Evolutionary conservation across 129 eudicot species (phyloP).

Genomic region (Lactuca sativa): DNA sequence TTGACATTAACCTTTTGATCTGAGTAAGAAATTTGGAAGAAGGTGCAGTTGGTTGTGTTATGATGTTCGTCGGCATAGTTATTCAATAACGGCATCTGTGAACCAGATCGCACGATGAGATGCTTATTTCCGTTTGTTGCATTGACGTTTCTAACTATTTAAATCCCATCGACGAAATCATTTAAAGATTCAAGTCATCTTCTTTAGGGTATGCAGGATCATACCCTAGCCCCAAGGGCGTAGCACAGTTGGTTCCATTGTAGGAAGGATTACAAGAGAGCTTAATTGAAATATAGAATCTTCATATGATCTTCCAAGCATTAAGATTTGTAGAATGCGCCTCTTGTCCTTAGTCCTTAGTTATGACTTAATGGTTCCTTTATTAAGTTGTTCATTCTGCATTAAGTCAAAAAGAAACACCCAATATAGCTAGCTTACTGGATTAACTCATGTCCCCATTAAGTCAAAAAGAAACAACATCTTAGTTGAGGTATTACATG

Average conservation of each 20-base stretch:
- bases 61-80: constrained; percentile 7
- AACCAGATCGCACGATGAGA: constrained; percentile 17
- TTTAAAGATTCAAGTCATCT: not conserved
- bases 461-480: too few relatives aligned
- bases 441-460: too few relatives aligned
- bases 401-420: too few relatives aligned
- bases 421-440: too few relatives aligned
- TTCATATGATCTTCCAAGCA: constrained; percentile 1
- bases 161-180: not conserved
- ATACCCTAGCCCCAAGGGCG: too few relatives aligned
- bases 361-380: too few relatives aligned
- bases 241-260: too few relatives aligned
- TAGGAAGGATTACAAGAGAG: not conserved
- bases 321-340: not conserved
- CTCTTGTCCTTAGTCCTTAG: too few relatives aligned
- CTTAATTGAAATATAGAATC: constrained; percentile 3
- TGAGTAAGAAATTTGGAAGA: constrained; percentile 11
- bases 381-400: too few relatives aligned
- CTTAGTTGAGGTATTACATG: too few relatives aligned
- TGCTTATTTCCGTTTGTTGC: constrained; percentile 18
- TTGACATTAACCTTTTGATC: constrained; percentile 21
- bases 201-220: too few relatives aligned
- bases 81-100: not conserved
- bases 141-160: constrained; percentile 3
- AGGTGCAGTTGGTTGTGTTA: constrained; percentile 14